A percentile compares a stretch with the other conserved stretches of the same genome.
phyloP scores from a whole-genome alignment of 2,329 filamentous ascomycete genomes.

The Stachybotrys echinatus region DNA sequence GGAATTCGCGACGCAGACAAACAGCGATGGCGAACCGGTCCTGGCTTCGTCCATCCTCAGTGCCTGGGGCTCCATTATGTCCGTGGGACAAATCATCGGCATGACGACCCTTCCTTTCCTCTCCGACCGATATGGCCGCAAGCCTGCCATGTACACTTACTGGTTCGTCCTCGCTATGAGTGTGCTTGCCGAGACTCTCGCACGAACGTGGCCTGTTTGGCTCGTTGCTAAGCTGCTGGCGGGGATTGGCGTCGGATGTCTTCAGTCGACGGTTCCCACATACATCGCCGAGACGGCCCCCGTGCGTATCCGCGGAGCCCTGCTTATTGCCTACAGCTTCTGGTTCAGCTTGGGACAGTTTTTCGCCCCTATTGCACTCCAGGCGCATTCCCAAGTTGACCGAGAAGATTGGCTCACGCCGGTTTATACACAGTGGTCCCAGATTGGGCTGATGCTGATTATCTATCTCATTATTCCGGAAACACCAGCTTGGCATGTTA shows the following conservation, averaged over 20 bases:
- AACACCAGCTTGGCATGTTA: conserved; percentile 29
- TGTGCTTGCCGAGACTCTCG: neutral
- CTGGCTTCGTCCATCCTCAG: neutral
- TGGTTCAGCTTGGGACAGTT: conserved; percentile 37
- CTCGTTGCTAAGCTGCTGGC: neutral
- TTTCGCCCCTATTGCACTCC: conserved; percentile 33
- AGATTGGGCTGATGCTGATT: conserved; percentile 30
- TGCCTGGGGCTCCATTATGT: conserved; percentile 1
- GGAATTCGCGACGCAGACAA: neutral
- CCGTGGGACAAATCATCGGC: neutral
- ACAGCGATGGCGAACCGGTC: neutral
- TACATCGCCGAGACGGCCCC: conserved; percentile 1
- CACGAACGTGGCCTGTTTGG: neutral
- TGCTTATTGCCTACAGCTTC: conserved; percentile 32
- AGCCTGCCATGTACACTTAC: neutral
- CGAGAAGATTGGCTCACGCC: conserved; percentile 23
- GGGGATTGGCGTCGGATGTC: neutral
- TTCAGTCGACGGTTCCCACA: neutral
- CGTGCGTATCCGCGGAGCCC: conserved; percentile 26
- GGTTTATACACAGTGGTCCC: conserved; percentile 38
- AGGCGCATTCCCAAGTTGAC: conserved; percentile 21
- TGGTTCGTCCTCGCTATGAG: conserved; percentile 1
- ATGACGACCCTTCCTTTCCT: conserved; percentile 1
- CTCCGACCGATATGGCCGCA: neutral
- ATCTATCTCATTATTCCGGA: conserved; percentile 31